Percentiles rank a stretch among this genome's conserved stretches.
Evolutionary conservation across 2,329 filamentous ascomycete species (phyloP).

Genomic region (Uncinocarpus reesii): DNA sequence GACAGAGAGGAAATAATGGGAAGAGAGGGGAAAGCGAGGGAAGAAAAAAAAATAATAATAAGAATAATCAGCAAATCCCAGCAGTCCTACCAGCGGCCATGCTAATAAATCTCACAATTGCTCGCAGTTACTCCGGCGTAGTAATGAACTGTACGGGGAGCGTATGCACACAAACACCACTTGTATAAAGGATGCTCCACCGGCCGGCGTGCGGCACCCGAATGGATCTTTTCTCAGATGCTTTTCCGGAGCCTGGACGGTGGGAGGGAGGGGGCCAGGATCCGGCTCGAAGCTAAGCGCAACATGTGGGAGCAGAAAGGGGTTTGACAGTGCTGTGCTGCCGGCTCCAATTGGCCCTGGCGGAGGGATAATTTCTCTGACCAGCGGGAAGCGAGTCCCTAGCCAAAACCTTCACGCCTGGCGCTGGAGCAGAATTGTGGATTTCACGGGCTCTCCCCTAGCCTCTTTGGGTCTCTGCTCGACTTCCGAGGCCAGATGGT

Average conservation of each 20-base stretch:
- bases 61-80: neutral
- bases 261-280: neutral
- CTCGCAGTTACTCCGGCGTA: neutral
- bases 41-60: neutral
- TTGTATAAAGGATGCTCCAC: no score
- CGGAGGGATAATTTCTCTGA: neutral
- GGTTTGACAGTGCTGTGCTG: neutral
- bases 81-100: neutral
- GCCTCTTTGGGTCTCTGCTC: constrained; percentile 10
- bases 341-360: constrained; percentile 3
- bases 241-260: no score
- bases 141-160: neutral
- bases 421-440: neutral
- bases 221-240: no score
- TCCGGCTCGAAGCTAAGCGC: neutral
- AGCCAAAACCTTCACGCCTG: neutral
- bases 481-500: no score
- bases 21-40: neutral
- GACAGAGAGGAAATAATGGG: neutral
- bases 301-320: neutral
- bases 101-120: neutral
- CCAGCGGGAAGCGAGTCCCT: constrained; percentile 8
- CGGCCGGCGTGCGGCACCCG: no score
- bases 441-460: neutral
- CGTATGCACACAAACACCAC: no score